phyloP scores from a whole-genome alignment of 768 basidiomycete genomes.

The Galerina marginata region DNA sequence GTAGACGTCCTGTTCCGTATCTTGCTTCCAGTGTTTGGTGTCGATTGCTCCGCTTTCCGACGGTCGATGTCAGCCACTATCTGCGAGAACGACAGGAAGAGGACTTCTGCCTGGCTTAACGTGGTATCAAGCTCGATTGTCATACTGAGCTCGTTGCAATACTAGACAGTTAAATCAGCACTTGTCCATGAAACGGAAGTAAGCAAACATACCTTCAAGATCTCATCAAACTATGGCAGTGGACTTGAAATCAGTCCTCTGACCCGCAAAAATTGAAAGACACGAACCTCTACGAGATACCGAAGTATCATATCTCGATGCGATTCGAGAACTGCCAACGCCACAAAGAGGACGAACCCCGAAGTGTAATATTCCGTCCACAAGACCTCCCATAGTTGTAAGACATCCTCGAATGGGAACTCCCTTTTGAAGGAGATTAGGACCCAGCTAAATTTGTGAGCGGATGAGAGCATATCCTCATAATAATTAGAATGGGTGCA shows the following conservation, averaged over 20 bases:
- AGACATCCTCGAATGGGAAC: slow-evolving; percentile 90
- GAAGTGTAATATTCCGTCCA: slow-evolving; percentile 93
- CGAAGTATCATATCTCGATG: slow-evolving; percentile 95
- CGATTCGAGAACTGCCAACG: slow-evolving; percentile 91
- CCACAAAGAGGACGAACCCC: slow-evolving; percentile 90
- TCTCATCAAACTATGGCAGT: slow-evolving; percentile 73
- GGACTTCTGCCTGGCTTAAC: slow-evolving; percentile 94
- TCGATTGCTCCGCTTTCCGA: slow-evolving; percentile 65
- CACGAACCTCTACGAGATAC: slow-evolving; percentile 86
- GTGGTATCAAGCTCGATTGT: slow-evolving; percentile 97
- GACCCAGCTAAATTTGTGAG: slow-evolving; percentile 67
- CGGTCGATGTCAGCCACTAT: slow-evolving; percentile 90
- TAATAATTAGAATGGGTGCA: slow-evolving; percentile 24
- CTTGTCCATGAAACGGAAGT: not conserved
- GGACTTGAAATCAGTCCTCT: not conserved
- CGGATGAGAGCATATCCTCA: not conserved
- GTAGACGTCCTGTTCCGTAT: slow-evolving; percentile 23
- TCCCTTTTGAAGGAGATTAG: slow-evolving; percentile 96
- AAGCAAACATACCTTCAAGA: slow-evolving; percentile 57
- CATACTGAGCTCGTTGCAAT: slow-evolving; percentile 94
- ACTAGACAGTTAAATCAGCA: slow-evolving; percentile 45
- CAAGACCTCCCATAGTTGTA: slow-evolving; percentile 91
- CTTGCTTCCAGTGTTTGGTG: slow-evolving; percentile 37
- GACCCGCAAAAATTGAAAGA: not conserved
- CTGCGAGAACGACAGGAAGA: slow-evolving; percentile 91